A percentile compares a stretch with the other conserved stretches of the same genome.
These are phyloP conservation scores for Limonium bicolor DNA, from an alignment of 148 eudicot species.

Conservation along the genomic window DNA sequence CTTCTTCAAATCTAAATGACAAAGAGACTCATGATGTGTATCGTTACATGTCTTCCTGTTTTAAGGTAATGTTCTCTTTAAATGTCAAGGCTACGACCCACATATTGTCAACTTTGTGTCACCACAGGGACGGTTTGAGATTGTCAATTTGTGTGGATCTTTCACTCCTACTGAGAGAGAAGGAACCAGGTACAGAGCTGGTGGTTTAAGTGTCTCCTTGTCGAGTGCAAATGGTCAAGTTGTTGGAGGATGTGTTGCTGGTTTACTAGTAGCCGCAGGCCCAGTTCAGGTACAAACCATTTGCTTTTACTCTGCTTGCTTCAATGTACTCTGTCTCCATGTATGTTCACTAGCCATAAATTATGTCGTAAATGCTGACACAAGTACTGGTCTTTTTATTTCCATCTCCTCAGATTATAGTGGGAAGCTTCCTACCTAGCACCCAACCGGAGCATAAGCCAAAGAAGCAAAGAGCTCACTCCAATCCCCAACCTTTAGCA, in stretches of 20 bases:
- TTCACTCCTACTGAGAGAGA: slow-evolving; percentile 50
- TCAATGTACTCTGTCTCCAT: neutral
- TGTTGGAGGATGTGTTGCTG: slow-evolving; percentile 37
- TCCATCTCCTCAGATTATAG: slow-evolving; percentile 20
- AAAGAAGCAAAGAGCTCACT: slow-evolving; percentile 25
- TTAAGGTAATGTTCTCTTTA: no score
- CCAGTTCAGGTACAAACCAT: slow-evolving; percentile 30
- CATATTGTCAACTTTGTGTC: neutral
- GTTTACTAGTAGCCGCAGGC: slow-evolving; percentile 45
- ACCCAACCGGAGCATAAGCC: slow-evolving; percentile 24
- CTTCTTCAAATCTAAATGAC: no score
- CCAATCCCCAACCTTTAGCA: slow-evolving; percentile 11
- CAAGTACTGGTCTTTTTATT: neutral
- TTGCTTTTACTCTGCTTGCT: no score
- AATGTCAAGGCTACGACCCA: no score
- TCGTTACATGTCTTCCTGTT: no score
- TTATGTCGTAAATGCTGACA: no score
- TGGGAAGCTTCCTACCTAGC: slow-evolving; percentile 35
- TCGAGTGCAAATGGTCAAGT: slow-evolving; percentile 62
- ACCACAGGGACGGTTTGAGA: slow-evolving; percentile 57
- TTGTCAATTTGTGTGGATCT: slow-evolving; percentile 56
- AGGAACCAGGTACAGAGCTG: slow-evolving; percentile 32
- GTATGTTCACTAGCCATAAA: neutral
- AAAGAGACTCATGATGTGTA: no score
- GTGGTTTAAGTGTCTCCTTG: slow-evolving; percentile 44